These are phyloP conservation scores for Backusella mclennaniae DNA, from an alignment of 192 early-diverging fungal genomes.

Conservation along the genomic window DNA sequence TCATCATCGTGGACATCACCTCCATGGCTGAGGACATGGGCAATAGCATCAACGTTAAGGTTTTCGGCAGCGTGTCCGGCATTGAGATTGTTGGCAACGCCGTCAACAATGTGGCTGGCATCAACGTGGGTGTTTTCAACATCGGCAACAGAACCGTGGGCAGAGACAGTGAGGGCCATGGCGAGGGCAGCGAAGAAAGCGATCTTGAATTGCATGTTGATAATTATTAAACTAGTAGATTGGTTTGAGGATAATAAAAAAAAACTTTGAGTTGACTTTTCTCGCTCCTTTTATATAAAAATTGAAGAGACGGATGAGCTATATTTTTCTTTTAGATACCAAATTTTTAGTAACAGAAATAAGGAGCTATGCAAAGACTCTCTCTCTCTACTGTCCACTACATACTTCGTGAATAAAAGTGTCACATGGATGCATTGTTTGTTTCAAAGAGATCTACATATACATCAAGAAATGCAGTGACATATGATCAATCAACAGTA, in stretches of 20 bases:
- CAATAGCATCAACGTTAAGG: background rate
- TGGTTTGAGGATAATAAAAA: background rate
- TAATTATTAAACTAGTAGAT: background rate
- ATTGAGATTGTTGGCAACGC: background rate
- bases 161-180: background rate
- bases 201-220: slow-evolving; percentile 4
- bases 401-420: background rate
- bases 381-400: background rate
- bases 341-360: background rate
- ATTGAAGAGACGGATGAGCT: background rate
- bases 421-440: background rate
- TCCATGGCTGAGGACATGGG: background rate
- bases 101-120: background rate
- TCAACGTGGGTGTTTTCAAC: background rate
- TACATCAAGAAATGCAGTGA: background rate
- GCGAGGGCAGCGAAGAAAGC: background rate
- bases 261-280: background rate
- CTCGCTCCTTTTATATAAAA: background rate
- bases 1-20: background rate
- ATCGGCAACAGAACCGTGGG: background rate
- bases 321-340: background rate
- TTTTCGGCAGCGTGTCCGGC: background rate
- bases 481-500: background rate
- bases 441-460: background rate
- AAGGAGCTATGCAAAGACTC: background rate